phyloP scores from a whole-genome alignment of 75 land plant species.

The Sequoiadendron giganteum region DNA sequence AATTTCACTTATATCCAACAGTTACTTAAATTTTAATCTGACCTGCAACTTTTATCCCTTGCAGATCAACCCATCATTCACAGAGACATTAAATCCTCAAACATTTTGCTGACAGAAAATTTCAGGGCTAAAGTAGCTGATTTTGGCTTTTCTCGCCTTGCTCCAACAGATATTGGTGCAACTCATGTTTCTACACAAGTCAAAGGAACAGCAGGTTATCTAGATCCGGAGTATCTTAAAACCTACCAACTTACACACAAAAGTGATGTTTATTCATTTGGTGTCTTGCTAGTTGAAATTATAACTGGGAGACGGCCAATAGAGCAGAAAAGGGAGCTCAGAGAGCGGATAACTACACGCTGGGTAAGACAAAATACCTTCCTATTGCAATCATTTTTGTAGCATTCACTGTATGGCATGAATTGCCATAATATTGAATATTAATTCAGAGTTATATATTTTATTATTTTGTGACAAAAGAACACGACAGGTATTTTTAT shows the following conservation, averaged over 20 bases:
- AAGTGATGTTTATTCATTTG: constrained; percentile 96
- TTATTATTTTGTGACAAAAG: neutral
- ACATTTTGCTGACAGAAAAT: constrained; percentile 85
- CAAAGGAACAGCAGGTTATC: constrained; percentile 96
- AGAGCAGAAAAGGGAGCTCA: constrained; percentile 55
- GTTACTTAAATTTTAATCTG: neutral
- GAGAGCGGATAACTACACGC: constrained; percentile 73
- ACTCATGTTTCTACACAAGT: constrained; percentile 95
- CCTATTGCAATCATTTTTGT: neutral
- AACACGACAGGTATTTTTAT: neutral
- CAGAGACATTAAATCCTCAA: constrained; percentile 92
- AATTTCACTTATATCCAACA: neutral
- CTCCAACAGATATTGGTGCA: constrained; percentile 57
- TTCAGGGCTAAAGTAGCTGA: constrained; percentile 90
- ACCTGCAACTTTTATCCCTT: neutral
- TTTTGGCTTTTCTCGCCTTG: constrained; percentile 89
- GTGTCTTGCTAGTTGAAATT: constrained; percentile 77
- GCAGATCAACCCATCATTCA: constrained; percentile 94
- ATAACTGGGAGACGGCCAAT: constrained; percentile 86
- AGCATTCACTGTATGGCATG: neutral
- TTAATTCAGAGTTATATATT: neutral
- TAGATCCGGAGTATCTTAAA: constrained; percentile 88
- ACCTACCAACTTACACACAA: constrained; percentile 86
- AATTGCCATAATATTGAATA: neutral
- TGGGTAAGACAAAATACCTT: constrained; percentile 54